These are phyloP conservation scores for Acacia crassicarpa DNA, from an alignment of 306 rosid species.

Conservation along the genomic window DNA sequence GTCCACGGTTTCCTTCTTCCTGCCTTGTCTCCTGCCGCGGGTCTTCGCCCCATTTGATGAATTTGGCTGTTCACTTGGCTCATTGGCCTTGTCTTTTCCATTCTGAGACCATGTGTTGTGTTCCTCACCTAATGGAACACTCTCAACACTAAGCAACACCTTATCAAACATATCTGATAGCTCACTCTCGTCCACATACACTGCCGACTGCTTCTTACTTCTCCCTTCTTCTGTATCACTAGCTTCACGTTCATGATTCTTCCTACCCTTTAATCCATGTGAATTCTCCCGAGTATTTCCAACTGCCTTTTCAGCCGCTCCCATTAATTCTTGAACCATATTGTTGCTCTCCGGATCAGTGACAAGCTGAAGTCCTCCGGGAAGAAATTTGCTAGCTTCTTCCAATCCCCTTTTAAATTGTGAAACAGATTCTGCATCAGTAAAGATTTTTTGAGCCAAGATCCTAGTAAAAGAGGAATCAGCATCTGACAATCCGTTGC, in stretches of 20 bases:
- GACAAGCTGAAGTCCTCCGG: conserved; percentile 43
- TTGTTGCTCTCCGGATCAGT: conserved; percentile 32
- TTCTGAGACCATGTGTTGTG: background rate
- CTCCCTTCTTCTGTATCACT: conserved; percentile 40
- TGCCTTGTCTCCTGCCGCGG: conserved; percentile 38
- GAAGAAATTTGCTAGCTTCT: conserved; percentile 87
- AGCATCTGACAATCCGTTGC: conserved; percentile 32
- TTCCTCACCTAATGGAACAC: conserved; percentile 24
- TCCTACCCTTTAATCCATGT: conserved; percentile 38
- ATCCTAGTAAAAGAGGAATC: conserved; percentile 42
- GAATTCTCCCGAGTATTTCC: conserved; percentile 32
- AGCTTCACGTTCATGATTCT: conserved; percentile 39
- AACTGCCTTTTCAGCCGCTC: conserved; percentile 19
- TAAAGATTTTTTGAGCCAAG: conserved; percentile 58
- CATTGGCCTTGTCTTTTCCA: conserved; percentile 12
- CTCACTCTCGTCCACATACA: conserved; percentile 41
- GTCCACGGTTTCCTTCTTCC: conserved; percentile 57
- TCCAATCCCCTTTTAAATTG: conserved; percentile 74
- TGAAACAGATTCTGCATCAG: conserved; percentile 55
- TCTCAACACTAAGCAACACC: conserved; percentile 35
- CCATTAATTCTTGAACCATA: conserved; percentile 6
- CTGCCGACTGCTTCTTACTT: conserved; percentile 52
- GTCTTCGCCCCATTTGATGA: conserved; percentile 35
- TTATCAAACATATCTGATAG: conserved; percentile 49
- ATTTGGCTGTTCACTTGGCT: background rate